Percentiles rank a stretch among this genome's conserved stretches.
These are phyloP conservation scores for Corinectria fuckeliana DNA, from an alignment of 2,329 filamentous ascomycete genomes.

Conservation along the genomic window DNA sequence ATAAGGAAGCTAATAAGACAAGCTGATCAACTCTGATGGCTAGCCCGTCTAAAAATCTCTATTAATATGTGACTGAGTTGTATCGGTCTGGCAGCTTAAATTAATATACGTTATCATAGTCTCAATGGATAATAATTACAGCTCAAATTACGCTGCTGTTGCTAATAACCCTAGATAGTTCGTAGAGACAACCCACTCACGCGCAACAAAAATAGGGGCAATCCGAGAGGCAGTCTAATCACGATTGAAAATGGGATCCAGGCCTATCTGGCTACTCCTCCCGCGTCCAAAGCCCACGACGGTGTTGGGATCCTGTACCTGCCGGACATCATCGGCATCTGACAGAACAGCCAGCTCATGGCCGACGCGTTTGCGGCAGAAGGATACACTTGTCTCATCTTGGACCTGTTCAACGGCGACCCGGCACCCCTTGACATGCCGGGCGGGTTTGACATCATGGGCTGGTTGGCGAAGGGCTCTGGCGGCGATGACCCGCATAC, in stretches of 20 bases:
- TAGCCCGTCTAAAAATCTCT: no score
- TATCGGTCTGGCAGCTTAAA: no score
- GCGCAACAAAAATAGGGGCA: constrained; percentile 44
- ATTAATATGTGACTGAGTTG: no score
- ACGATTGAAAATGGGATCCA: constrained; percentile 50
- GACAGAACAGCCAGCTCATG: constrained; percentile 47
- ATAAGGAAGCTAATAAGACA: no score
- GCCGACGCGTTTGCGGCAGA: constrained; percentile 46
- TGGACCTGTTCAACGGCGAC: constrained; percentile 45
- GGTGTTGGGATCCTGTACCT: constrained; percentile 50
- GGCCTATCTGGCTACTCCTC: constrained; percentile 55
- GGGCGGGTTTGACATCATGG: constrained; percentile 37
- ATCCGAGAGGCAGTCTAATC: constrained; percentile 48
- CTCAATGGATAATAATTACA: no score
- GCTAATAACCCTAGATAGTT: no score
- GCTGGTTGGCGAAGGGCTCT: constrained; percentile 47
- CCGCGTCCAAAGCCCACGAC: constrained; percentile 39
- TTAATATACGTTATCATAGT: no score
- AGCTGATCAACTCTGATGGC: no score
- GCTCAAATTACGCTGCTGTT: no score
- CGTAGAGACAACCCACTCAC: background rate
- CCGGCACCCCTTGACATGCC: constrained; percentile 53
- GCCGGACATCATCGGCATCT: constrained; percentile 59
- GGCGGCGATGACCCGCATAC: constrained; percentile 52
- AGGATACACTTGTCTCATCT: constrained; percentile 43